Conservation (phyloP, 805 yeast species). For the Candida ulmi region DNA sequence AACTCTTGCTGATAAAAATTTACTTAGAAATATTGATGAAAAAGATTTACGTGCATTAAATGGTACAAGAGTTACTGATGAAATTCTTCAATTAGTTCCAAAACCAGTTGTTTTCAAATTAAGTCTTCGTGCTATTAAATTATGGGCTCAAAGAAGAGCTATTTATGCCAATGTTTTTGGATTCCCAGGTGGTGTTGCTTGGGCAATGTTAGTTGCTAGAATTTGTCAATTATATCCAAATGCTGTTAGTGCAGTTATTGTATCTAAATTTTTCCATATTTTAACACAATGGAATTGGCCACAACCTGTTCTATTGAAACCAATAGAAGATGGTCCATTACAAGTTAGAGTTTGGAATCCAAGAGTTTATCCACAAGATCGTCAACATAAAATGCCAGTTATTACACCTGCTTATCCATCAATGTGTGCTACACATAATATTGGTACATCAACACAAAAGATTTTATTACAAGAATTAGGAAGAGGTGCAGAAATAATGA, state of each 20-base stretch:
- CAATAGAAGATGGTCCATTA: conserved; percentile 93
- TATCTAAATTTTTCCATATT: conserved; percentile 84
- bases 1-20: conserved; percentile 76
- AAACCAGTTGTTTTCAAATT: conserved; percentile 89
- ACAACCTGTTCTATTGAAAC: conserved; percentile 89
- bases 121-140: conserved; percentile 85
- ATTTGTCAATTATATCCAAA: conserved; percentile 96
- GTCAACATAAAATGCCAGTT: conserved; percentile 93
- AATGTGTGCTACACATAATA: conserved; percentile 98
- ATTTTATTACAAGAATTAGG: conserved; percentile 74
- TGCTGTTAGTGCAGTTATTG: conserved; percentile 87
- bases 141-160: conserved; percentile 96
- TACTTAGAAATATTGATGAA: conserved; percentile 84
- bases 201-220: conserved; percentile 99
- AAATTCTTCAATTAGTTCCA: conserved; percentile 83
- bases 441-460: conserved; percentile 80
- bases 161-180: conserved; percentile 94
- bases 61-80: conserved; percentile 97
- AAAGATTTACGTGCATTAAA: conserved; percentile 84
- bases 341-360: conserved; percentile 98
- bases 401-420: conserved; percentile 98
- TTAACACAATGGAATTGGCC: conserved; percentile 96
- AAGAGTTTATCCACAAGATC: conserved; percentile 78
- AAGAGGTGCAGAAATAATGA: conserved; percentile 70
- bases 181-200: conserved; percentile 99